Percentiles rank a stretch among this genome's conserved stretches.
These are phyloP conservation scores for Tetrapisispora nanseiensis DNA, from an alignment of 805 yeast genomes.

Conservation along the genomic window DNA sequence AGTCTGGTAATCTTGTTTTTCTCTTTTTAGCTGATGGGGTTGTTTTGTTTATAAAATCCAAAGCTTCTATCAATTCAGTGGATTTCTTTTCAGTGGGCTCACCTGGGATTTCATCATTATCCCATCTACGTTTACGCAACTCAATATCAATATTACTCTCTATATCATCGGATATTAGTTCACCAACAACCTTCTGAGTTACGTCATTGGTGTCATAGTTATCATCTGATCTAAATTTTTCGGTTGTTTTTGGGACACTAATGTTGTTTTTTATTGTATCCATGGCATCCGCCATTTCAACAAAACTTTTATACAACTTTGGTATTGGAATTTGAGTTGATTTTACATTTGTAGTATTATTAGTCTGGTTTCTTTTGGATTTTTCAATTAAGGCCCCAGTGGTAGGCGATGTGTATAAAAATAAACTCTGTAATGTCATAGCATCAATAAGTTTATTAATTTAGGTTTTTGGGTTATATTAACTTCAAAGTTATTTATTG, in stretches of 20 bases:
- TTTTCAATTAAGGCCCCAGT: not conserved
- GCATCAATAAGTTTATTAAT: no score
- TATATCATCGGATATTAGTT: not conserved
- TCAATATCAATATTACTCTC: not conserved
- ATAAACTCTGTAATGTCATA: not conserved
- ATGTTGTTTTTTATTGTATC: not conserved
- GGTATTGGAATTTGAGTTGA: not conserved
- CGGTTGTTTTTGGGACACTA: not conserved
- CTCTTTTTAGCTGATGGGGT: not conserved
- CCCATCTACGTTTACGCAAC: not conserved
- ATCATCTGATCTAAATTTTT: not conserved
- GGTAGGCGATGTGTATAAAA: not conserved
- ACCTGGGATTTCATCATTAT: not conserved
- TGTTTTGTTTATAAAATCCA: no score
- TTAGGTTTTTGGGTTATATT: no score
- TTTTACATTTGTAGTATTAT: not conserved
- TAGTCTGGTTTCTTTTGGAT: not conserved
- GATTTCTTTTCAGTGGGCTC: no score
- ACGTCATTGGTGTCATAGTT: not conserved
- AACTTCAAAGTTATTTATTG: no score
- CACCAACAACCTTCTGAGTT: no score
- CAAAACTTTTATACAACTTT: not conserved
- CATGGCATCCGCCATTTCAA: not conserved
- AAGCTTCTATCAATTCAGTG: not conserved
- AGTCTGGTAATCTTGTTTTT: slow-evolving; percentile 1